Conservation (phyloP, 2,329 filamentous ascomycete genomes). For the Penicillium aurantiogriseum region DNA sequence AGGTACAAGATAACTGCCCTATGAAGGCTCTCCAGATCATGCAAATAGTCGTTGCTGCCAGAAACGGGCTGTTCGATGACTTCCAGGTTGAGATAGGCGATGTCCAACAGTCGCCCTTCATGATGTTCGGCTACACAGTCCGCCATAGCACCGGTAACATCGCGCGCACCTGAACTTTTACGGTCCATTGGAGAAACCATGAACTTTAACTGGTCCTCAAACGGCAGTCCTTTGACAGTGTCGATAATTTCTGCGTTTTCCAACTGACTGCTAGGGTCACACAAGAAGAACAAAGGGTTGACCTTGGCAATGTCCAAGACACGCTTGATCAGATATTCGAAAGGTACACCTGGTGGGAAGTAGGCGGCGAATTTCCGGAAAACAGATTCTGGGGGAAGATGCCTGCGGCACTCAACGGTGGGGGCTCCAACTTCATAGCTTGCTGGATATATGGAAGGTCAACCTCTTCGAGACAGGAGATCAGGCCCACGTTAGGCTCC, state of each 20-base stretch:
- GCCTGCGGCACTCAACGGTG: constrained; percentile 68
- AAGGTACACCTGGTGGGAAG: constrained; percentile 76
- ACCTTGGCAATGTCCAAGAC: constrained; percentile 67
- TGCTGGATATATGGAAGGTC: constrained; percentile 64
- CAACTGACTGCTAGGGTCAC: constrained; percentile 61
- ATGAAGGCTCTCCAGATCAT: constrained; percentile 73
- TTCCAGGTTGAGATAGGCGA: constrained; percentile 69
- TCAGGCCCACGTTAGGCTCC: constrained; percentile 59
- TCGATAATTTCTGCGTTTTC: constrained; percentile 74
- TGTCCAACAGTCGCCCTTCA: constrained; percentile 68
- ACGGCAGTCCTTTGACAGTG: constrained; percentile 62
- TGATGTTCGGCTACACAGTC: constrained; percentile 65
- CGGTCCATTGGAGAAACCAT: constrained; percentile 66
- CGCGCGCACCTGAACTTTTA: constrained; percentile 44
- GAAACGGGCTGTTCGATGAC: constrained; percentile 60
- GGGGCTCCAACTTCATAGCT: constrained; percentile 63
- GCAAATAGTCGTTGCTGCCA: constrained; percentile 58
- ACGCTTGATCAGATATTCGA: constrained; percentile 77
- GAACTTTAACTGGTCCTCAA: constrained; percentile 73
- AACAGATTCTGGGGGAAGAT: constrained; percentile 66
- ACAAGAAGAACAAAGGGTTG: constrained; percentile 68
- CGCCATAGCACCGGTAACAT: constrained; percentile 64
- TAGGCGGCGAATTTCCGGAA: constrained; percentile 76
- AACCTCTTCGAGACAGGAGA: constrained; percentile 71
- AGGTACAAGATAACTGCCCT: constrained; percentile 80